Evolutionary conservation across 257 asterid species (phyloP), one percentile per base, ranked within the genome.

Genomic region (Datura wrightii): DNA sequence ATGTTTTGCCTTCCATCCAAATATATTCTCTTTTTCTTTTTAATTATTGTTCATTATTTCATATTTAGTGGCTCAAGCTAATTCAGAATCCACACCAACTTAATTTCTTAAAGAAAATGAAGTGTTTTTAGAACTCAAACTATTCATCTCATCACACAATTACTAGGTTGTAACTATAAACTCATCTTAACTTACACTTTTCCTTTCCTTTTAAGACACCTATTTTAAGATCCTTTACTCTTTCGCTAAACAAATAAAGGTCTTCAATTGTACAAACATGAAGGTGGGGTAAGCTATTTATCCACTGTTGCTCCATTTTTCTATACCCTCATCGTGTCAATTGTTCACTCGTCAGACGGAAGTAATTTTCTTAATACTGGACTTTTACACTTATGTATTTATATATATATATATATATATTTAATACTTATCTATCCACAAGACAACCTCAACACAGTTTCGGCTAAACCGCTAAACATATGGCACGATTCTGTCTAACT

Each of bases 291-390:
- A 62, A 41, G 7, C 5, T n/a, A 16, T 18, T n/a, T 24, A 62
- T 24, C 36, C 16, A 16, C 2, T 9, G 9, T 70, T 9, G 37
- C 9, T 70, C 5, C 8, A 0, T 70, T 42, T 16, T n/a, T 10
- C 36, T 70, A 70, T 55, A 70, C 55, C 79, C 36, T 41, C 11
- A 70, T 18, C 55, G 55, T 70, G 55, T 42, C 79, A n/a, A 70
- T 10, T 41, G 4, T n/a, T 8, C 11, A 70, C 18, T 70, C 18
- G 79, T 11, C 14, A 70, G 8, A 3, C 54, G 15, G 4, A 4
- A 18, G 53, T 5, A 37, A 8, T 3, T 69, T 69, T 41, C 3
- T 37, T 37, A 67, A 15, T 36, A 16, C 4, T 67, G 2, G 3
- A 66, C 1, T 36, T 36, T 14, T 66, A 67, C 78, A 67, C 1